phyloP scores from a whole-genome alignment of 768 basidiomycete genomes.

The Fistulinella prunicolor region DNA sequence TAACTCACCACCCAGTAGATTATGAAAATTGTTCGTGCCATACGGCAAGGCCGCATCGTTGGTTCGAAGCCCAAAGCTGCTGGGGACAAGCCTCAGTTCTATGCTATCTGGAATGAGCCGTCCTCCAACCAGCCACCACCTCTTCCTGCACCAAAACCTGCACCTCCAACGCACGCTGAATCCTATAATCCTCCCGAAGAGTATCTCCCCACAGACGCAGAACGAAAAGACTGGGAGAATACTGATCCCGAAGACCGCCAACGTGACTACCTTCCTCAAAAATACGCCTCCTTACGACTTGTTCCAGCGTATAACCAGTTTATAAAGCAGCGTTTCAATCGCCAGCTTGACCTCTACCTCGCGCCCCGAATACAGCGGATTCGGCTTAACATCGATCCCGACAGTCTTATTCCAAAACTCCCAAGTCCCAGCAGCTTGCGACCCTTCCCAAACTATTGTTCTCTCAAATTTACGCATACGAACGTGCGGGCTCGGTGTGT shows the following conservation, averaged over 20 bases:
- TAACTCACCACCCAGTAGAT: conserved; percentile 50
- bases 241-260: conserved; percentile 88
- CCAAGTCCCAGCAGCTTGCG: conserved; percentile 88
- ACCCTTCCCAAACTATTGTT: conserved; percentile 89
- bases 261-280: conserved; percentile 83
- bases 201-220: conserved; percentile 83
- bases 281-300: conserved; percentile 77
- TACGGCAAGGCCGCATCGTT: conserved; percentile 91
- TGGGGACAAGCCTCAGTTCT: conserved; percentile 64
- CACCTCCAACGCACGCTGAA: conserved; percentile 89
- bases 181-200: conserved; percentile 99
- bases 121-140: conserved; percentile 78
- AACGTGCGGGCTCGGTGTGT: conserved; percentile 69
- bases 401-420: conserved; percentile 88
- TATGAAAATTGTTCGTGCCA: conserved; percentile 99
- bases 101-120: conserved; percentile 85
- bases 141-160: conserved; percentile 88
- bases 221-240: conserved; percentile 79
- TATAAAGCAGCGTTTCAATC: conserved; percentile 89
- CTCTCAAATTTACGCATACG: conserved; percentile 67
- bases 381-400: conserved; percentile 90
- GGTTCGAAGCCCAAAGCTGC: conserved; percentile 84
- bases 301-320: conserved; percentile 92
- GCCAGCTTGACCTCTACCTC: conserved; percentile 94
- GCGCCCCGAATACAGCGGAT: conserved; percentile 87